Evolutionary conservation across 2,329 filamentous ascomycete species (phyloP), one percentile per base, ranked within the genome.

Genomic region (Sporothrix globosa): DNA sequence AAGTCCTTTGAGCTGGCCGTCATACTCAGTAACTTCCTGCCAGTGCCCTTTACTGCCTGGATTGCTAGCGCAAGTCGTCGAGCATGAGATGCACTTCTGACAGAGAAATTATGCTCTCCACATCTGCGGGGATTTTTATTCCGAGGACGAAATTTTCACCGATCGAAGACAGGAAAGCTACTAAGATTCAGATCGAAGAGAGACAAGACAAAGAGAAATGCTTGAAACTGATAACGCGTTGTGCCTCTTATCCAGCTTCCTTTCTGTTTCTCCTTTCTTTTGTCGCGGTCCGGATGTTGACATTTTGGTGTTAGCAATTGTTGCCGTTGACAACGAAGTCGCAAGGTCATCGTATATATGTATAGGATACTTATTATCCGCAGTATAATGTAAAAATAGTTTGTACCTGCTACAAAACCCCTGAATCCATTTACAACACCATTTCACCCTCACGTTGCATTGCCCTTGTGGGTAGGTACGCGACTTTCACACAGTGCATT

Each of bases 21-120:
- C 58, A n/a, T 46, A 27, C n/a, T 34, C 7, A 34, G 34, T 34
- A 34, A 34, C 6, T 34, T 4, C 34, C 34, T 34, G 34, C 34
- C 58, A 7, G 58, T 63, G 21, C 39, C 39, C 21, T 6, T 58
- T 14, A 24, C 13, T 27, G 39, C 13, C 24, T 14, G 58, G 58
- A 61, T 46, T 63, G 39, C n/a, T 46, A 46, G 19, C 19, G 58
- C 58, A 63, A 46, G 39, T 19, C 58, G 11, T 63, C 58, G 58
- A 61, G 39, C 44, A 61, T 27, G n/a, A 61, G 39, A 39, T 61
- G 24, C 56, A 39, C 24, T 48, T 65, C 14, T 50, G 21, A 44
- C 9, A 34, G 27, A 52, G 61, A 66, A 66, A 66, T 66, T 66
- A 39, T 46, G 9, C 44, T 65, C 63, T 52, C 63, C 63, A 66